Conservation (phyloP, 805 yeast species). For the Debaryomyces prosopidis region DNA sequence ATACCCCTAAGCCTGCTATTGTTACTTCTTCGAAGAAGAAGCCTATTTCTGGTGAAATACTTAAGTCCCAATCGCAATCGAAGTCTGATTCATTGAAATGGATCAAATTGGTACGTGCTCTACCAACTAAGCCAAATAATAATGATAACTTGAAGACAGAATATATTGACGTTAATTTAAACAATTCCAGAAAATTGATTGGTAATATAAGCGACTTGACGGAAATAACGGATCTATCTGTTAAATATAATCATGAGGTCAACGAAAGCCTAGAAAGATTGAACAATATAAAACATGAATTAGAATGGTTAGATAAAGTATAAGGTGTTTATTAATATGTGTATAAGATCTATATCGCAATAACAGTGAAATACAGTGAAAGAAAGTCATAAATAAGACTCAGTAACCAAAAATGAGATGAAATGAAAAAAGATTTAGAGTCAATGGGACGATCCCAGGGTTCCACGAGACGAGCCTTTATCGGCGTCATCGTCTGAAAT, state of each 20-base stretch:
- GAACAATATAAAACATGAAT: conserved; percentile 18
- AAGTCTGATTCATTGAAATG: conserved; percentile 15
- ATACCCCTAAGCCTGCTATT: no score
- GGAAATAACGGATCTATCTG: conserved; percentile 1
- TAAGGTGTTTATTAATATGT: not conserved
- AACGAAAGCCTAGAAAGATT: conserved; percentile 18
- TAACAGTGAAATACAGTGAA: no score
- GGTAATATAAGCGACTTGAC: conserved; percentile 15
- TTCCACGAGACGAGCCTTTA: no score
- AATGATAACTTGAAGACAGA: conserved; percentile 36
- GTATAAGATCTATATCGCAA: no score
- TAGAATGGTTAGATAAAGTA: conserved; percentile 21
- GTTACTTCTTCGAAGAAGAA: no score
- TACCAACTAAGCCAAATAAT: conserved; percentile 33
- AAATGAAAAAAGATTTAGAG: no score
- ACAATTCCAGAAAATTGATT: conserved; percentile 37
- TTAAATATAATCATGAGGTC: conserved; percentile 9
- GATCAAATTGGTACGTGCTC: conserved; percentile 27
- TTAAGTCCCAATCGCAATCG: no score
- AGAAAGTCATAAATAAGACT: no score
- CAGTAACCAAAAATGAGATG: no score
- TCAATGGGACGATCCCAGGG: no score
- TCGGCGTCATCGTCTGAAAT: conserved; percentile 27
- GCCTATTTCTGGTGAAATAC: no score
- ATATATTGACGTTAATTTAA: conserved; percentile 37